Base-by-base conservation (phyloP, 805 yeast species). In the Candida krabiensis region DNA sequence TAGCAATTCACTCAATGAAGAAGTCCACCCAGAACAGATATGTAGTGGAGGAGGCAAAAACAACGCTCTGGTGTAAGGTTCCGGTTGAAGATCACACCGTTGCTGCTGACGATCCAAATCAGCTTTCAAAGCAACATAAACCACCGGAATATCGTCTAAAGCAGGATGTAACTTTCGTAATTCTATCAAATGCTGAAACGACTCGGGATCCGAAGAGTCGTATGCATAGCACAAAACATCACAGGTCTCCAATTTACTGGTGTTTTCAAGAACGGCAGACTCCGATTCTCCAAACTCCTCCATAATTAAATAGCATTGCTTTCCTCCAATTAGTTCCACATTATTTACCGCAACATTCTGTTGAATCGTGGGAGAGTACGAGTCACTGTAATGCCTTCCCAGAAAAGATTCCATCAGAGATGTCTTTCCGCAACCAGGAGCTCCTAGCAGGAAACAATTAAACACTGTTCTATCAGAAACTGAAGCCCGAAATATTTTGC, bases 81-180 rank as follows among this genome's bases (percentile, higher is more conserved):
- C 98, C 0, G 99, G 99, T 55, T 87, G 96, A 5, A 74, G 66
- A 38, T 78, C 86, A 26, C 83, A 79, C 25, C 99, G 63, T 55
- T 93, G 99, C 55, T 91, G 97, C 57, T 90, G 98, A 49, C 95
- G 80, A 60, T 93, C 99, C 25, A 88, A 68, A 61, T 93, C 99
- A 0, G 99, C 98, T 56, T 93, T 93, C 24, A 90, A 66, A 0
- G 96, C 99, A 1, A 90, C 97, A 54, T 83, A 86, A 0, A 93
- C 80, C 4, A 83, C 75, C 0, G 99, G 99, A 2, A 93, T 64
- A 30, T 72, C 71, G 48, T 82, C 76, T 14, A 83, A 63, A 22
- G 69, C 65, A 2, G 80, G 75, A 52, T 83, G 79, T 45, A 67
- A 71, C 21, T 72, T 66, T 11, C 89, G 66, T n/a, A 90, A 58